Percentiles rank a stretch among this genome's conserved stretches.
Evolutionary conservation across 441 rosid species (phyloP).

Genomic region (Corymbia calophylla): DNA sequence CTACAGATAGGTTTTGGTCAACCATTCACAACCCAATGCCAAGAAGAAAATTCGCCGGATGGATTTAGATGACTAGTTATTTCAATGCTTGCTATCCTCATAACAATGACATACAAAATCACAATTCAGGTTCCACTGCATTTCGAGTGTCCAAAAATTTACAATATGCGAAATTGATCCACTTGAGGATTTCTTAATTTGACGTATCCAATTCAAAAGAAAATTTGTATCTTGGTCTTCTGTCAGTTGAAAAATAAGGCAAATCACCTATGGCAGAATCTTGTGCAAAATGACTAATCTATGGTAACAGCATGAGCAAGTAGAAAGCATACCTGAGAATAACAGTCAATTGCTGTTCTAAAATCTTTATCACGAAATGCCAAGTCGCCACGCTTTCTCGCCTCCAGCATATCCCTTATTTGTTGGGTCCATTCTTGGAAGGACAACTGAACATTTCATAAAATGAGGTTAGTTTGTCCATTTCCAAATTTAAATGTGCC

Average conservation of each 20-base stretch:
- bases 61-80: background rate
- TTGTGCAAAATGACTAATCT: background rate
- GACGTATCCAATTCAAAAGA: background rate
- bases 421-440: conserved; percentile 98
- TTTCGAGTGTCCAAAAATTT: background rate
- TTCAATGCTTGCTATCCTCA: background rate
- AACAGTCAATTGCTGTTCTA: conserved; percentile 64
- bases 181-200: background rate
- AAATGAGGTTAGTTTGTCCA: background rate
- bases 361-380: conserved; percentile 82
- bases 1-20: background rate
- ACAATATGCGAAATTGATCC: background rate
- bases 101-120: background rate
- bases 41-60: background rate
- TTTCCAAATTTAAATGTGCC: background rate
- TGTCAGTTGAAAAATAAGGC: background rate
- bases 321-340: conserved; percentile 61
- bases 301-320: background rate
- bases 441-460: conserved; percentile 43
- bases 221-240: background rate
- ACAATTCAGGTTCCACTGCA: background rate
- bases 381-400: conserved; percentile 79
- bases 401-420: conserved; percentile 88
- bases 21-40: background rate
- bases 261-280: background rate